Percentiles rank a stretch among this genome's conserved stretches.
These are phyloP conservation scores for Polytrichum formosum DNA, from an alignment of 225 moss, liverwort and hornwort species.

Conservation along the genomic window DNA sequence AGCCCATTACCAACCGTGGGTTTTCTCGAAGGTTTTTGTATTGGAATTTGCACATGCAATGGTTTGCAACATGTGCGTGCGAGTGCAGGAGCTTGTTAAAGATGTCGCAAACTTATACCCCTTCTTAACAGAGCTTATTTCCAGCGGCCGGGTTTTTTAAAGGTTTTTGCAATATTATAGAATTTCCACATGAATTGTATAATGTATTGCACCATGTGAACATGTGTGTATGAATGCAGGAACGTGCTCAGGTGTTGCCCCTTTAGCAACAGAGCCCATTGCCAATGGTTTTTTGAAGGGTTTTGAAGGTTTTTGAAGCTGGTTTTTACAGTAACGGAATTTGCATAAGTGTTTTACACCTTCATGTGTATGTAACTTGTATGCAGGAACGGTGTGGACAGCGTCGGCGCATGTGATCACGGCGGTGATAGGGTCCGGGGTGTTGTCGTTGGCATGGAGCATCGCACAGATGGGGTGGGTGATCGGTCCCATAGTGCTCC, in stretches of 20 bases:
- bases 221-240: neutral
- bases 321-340: neutral
- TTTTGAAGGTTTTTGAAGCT: conserved; percentile 3
- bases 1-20: no score
- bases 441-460: conserved; percentile 70
- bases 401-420: conserved; percentile 69
- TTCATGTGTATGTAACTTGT: neutral
- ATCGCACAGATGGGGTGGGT: conserved; percentile 76
- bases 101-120: no score
- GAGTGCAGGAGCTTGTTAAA: no score
- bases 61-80: no score
- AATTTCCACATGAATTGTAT: no score
- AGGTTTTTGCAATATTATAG: no score
- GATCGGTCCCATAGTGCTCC: conserved; percentile 53
- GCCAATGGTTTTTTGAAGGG: neutral
- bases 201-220: neutral
- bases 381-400: conserved; percentile 59
- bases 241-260: neutral
- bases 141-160: no score
- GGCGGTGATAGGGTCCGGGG: conserved; percentile 74
- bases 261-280: conserved; percentile 2
- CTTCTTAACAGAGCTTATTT: no score
- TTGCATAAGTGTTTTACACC: neutral
- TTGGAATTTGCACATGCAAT: no score
- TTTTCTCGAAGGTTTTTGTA: no score